Percentiles rank a stretch among this genome's conserved stretches.
These are phyloP conservation scores for Cercospora canescens DNA, from an alignment of 2,329 filamentous ascomycete species.

Conservation along the genomic window DNA sequence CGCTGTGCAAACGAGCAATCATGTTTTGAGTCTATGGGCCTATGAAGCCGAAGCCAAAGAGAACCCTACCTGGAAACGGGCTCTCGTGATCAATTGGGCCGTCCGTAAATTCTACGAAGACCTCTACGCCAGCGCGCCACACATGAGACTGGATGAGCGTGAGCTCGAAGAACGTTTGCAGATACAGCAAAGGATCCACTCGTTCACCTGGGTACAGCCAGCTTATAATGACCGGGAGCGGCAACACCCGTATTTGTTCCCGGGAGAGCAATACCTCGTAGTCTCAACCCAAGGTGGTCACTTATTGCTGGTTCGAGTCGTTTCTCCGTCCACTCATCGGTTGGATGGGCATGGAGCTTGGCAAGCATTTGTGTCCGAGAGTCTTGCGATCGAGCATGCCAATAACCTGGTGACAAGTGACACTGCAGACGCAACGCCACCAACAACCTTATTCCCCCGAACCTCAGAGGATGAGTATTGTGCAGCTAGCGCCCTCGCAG, in stretches of 20 bases:
- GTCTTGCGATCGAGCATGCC: neutral
- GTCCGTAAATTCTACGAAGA: slow-evolving; percentile 43
- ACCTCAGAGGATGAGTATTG: neutral
- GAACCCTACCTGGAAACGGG: slow-evolving; percentile 52
- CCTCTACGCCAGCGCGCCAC: slow-evolving; percentile 6
- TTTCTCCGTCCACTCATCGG: slow-evolving; percentile 39
- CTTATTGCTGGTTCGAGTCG: slow-evolving; percentile 39
- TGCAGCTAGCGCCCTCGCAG: slow-evolving; percentile 13
- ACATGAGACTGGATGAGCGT: slow-evolving; percentile 22
- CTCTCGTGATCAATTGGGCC: slow-evolving; percentile 53
- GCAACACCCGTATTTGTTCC: slow-evolving; percentile 4
- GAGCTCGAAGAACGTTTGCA: slow-evolving; percentile 23
- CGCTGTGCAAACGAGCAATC: slow-evolving; percentile 57
- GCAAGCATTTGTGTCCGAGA: slow-evolving; percentile 4
- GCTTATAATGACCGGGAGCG: slow-evolving; percentile 17
- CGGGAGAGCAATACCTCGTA: slow-evolving; percentile 35
- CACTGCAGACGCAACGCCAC: neutral
- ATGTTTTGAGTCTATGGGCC: slow-evolving; percentile 59
- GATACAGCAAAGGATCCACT: slow-evolving; percentile 41
- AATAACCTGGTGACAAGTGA: neutral
- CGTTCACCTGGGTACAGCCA: slow-evolving; percentile 43
- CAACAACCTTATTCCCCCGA: neutral
- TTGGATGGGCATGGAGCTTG: slow-evolving; percentile 18
- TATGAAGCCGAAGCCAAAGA: slow-evolving; percentile 44
- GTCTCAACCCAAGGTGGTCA: slow-evolving; percentile 46